A percentile compares a stretch with the other conserved stretches of the same genome.
Conservation (phyloP, 2,329 filamentous ascomycete species). For the Diaporthe nobilis region DNA sequence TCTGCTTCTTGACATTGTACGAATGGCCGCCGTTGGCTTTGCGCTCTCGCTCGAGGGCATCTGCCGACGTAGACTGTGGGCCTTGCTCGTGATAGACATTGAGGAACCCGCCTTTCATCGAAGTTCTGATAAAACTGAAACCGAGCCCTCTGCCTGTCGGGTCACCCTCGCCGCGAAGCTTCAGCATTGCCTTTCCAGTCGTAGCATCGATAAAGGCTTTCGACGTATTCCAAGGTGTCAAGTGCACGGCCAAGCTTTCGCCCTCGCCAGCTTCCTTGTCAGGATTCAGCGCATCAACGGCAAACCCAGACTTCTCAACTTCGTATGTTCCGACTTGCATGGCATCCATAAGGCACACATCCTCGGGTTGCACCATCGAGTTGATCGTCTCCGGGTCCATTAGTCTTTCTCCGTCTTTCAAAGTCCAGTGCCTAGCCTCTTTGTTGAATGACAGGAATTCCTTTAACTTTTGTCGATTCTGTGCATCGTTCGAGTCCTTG, state of each 20-base stretch:
- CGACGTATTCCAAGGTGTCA: conserved; percentile 96
- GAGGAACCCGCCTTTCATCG: conserved; percentile 97
- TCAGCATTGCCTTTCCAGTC: conserved; percentile 95
- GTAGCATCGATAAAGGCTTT: conserved; percentile 97
- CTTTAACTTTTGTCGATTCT: conserved; percentile 96
- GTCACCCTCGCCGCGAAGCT: conserved; percentile 93
- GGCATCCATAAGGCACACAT: conserved; percentile 92
- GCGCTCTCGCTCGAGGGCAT: conserved; percentile 89
- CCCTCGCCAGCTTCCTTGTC: conserved; percentile 76
- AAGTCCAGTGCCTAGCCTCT: conserved; percentile 87
- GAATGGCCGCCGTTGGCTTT: conserved; percentile 93
- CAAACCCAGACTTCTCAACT: conserved; percentile 89
- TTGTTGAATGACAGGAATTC: conserved; percentile 96
- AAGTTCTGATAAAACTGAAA: conserved; percentile 97
- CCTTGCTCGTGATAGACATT: conserved; percentile 77
- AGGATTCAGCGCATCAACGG: conserved; percentile 75
- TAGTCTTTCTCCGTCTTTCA: conserved; percentile 79
- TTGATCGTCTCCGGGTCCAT: conserved; percentile 87
- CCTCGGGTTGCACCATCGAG: conserved; percentile 93
- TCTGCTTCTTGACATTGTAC: conserved; percentile 97
- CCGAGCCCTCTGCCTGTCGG: conserved; percentile 93
- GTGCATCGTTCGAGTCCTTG: conserved; percentile 91
- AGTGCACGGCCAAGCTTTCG: conserved; percentile 83
- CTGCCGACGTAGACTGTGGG: conserved; percentile 77
- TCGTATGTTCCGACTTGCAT: conserved; percentile 97